These are phyloP conservation scores for Fusarium hostae DNA, from an alignment of 2,329 filamentous ascomycete genomes.

Conservation along the genomic window DNA sequence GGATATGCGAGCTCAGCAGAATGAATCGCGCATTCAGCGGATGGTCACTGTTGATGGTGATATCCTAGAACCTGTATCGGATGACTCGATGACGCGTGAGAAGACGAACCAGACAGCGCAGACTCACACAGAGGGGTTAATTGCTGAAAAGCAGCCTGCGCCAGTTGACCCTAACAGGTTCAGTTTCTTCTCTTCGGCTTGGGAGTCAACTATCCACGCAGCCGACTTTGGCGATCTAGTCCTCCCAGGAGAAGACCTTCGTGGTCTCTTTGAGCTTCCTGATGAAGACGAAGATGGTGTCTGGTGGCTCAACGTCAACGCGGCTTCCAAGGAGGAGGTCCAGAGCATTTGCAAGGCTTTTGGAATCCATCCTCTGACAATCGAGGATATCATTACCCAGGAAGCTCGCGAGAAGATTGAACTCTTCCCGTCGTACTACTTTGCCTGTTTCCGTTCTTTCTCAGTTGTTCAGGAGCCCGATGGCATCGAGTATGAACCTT, in stretches of 20 bases:
- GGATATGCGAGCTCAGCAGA: conserved; percentile 47
- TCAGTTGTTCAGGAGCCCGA: conserved; percentile 80
- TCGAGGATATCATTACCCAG: conserved; percentile 95
- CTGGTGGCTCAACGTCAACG: conserved; percentile 98
- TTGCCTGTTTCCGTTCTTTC: conserved; percentile 97
- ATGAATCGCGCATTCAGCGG: conserved; percentile 47
- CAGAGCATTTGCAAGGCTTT: conserved; percentile 92
- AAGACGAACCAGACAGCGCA: conserved; percentile 54
- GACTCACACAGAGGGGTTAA: conserved; percentile 33
- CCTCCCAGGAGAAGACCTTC: conserved; percentile 88
- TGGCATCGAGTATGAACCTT: conserved; percentile 87
- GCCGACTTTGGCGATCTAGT: conserved; percentile 88
- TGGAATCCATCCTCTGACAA: conserved; percentile 92
- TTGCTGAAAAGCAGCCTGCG: conserved; percentile 52
- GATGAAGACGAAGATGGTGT: conserved; percentile 77
- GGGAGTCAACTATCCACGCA: conserved; percentile 93
- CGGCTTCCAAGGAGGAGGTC: conserved; percentile 88
- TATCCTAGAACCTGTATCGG: conserved; percentile 64
- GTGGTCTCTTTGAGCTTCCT: conserved; percentile 81
- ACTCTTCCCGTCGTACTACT: conserved; percentile 97
- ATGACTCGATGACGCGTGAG: conserved; percentile 58
- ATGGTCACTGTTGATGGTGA: conserved; percentile 67
- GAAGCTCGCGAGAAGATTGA: conserved; percentile 99
- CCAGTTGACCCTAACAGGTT: conserved; percentile 79
- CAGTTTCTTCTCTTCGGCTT: conserved; percentile 96